phyloP scores from a whole-genome alignment of 164 flowering plant genomes.

The Liriodendron chinense region DNA sequence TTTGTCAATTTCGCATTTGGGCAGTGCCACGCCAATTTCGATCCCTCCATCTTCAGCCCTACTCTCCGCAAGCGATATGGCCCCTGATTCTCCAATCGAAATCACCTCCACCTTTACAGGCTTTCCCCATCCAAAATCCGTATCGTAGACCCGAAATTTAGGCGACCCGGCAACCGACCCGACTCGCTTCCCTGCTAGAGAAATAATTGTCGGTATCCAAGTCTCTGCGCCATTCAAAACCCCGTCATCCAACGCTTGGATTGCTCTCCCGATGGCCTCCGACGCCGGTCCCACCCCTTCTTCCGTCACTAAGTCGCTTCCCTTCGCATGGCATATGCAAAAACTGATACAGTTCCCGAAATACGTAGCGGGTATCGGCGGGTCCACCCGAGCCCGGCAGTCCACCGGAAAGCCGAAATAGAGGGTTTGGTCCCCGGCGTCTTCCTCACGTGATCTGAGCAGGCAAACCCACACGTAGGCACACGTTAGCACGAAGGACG shows the following conservation, averaged over 20 bases:
- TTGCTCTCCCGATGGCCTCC: slow-evolving; percentile 21
- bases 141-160: slow-evolving; percentile 28
- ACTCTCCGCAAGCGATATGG: slow-evolving; percentile 29
- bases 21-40: slow-evolving; percentile 25
- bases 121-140: slow-evolving; percentile 49
- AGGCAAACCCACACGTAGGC: slow-evolving; percentile 28
- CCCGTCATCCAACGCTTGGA: slow-evolving; percentile 4
- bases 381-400: slow-evolving; percentile 23
- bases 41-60: slow-evolving; percentile 17
- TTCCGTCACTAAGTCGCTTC: slow-evolving; percentile 15
- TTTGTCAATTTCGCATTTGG: slow-evolving; percentile 23
- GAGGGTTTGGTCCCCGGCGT: not conserved
- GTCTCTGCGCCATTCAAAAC: slow-evolving; percentile 6
- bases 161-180: slow-evolving; percentile 38
- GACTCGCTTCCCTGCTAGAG: not conserved
- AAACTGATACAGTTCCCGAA: slow-evolving; percentile 28
- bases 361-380: slow-evolving; percentile 21
- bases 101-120: slow-evolving; percentile 30
- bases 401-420: slow-evolving; percentile 20
- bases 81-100: slow-evolving; percentile 21
- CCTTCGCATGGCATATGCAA: not conserved
- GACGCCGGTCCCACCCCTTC: slow-evolving; percentile 22
- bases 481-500: slow-evolving; percentile 24
- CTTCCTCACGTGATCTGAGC: slow-evolving; percentile 2
- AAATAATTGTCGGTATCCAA: not conserved